Conservation (phyloP, 805 yeast species). For the Ogataea pini region DNA sequence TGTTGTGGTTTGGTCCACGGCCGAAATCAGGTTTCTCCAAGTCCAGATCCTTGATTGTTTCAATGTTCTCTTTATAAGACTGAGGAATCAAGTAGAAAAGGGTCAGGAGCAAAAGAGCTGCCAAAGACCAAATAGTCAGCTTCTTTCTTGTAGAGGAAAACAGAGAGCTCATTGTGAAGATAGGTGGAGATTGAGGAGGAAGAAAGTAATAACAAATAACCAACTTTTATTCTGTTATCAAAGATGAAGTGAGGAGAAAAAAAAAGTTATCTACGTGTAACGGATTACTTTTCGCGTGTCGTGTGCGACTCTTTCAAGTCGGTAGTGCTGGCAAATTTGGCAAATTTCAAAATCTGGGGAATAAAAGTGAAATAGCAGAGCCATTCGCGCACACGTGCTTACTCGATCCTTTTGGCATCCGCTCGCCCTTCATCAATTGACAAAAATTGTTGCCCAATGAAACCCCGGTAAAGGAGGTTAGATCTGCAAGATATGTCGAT, state of each 20-base stretch:
- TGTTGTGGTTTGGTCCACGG: background rate
- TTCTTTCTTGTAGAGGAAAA: constrained; percentile 3
- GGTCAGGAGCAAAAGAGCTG: constrained; percentile 7
- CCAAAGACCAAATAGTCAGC: constrained; percentile 7
- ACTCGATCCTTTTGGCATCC: background rate
- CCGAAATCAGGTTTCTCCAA: constrained; percentile 9
- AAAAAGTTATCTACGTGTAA: constrained; percentile 6
- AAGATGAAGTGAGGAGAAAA: background rate
- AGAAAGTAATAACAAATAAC: background rate
- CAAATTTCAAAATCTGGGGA: background rate
- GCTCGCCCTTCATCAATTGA: too few relatives aligned
- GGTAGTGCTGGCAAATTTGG: background rate
- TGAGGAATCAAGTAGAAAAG: constrained; percentile 12
- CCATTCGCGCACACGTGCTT: background rate
- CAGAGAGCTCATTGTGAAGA: constrained; percentile 9
- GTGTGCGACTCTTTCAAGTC: background rate
- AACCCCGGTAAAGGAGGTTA: too few relatives aligned
- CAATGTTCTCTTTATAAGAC: constrained; percentile 7
- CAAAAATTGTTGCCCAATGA: too few relatives aligned
- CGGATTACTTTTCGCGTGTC: background rate
- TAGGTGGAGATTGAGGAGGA: background rate
- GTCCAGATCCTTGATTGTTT: constrained; percentile 7
- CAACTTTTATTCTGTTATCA: background rate
- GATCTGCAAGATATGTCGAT: too few relatives aligned
- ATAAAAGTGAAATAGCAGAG: background rate